These are phyloP conservation scores for Aspergillus alliaceus DNA, from an alignment of 2,329 filamentous ascomycete species.

Conservation along the genomic window DNA sequence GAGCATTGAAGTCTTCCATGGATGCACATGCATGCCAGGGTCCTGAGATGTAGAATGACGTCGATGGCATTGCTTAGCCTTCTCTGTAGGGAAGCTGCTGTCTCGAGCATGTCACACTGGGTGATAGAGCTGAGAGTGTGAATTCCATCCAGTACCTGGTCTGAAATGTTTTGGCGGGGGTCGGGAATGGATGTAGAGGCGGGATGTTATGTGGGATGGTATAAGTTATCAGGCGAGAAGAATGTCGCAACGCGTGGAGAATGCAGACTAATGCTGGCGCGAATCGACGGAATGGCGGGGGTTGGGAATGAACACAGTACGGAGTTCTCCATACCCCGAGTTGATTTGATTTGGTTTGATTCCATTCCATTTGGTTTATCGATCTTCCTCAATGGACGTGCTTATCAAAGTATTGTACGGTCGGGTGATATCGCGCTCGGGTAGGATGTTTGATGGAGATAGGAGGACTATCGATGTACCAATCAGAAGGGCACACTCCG, in stretches of 20 bases:
- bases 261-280: neutral
- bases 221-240: neutral
- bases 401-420: too few relatives aligned
- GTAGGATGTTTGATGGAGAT: neutral
- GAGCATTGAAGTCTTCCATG: conserved; percentile 1
- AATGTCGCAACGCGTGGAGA: neutral
- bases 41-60: conserved; percentile 7
- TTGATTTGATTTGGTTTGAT: too few relatives aligned
- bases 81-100: neutral
- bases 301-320: too few relatives aligned
- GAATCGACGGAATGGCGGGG: neutral
- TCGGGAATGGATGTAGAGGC: neutral
- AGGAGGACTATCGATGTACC: neutral
- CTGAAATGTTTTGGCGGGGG: neutral
- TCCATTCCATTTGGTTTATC: too few relatives aligned
- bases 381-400: too few relatives aligned
- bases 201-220: neutral
- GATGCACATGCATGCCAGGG: conserved; percentile 8
- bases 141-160: neutral
- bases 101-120: neutral
- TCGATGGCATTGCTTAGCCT: conserved; percentile 9
- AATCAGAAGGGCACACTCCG: neutral
- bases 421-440: neutral
- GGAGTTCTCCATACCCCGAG: neutral
- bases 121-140: neutral